phyloP scores from a whole-genome alignment of 2,329 filamentous ascomycete species.

The Calonectria montana region DNA sequence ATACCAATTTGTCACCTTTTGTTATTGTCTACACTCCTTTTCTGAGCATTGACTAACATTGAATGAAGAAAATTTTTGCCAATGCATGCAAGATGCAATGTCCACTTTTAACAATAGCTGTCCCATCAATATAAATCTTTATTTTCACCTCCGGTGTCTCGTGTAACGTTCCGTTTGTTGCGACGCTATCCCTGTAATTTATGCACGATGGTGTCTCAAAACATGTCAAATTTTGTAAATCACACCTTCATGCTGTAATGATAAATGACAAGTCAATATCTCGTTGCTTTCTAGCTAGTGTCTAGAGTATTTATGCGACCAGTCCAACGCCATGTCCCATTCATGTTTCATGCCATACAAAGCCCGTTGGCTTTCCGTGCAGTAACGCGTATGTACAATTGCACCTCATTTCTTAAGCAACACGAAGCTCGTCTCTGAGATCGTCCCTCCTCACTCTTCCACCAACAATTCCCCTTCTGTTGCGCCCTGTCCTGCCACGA shows the following conservation, averaged over 20 bases:
- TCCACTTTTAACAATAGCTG: background rate
- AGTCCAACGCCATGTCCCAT: background rate
- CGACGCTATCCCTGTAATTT: background rate
- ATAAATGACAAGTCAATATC: slow-evolving; percentile 2
- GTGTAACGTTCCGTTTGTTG: background rate
- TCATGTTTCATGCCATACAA: background rate
- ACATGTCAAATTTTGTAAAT: background rate
- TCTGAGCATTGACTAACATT: slow-evolving; percentile 34
- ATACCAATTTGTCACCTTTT: slow-evolving; percentile 32
- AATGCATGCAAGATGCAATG: background rate
- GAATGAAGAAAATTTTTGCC: background rate
- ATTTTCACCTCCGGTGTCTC: background rate
- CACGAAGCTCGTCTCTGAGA: slow-evolving; percentile 55
- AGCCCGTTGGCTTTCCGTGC: background rate
- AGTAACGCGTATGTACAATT: background rate
- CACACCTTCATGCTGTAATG: background rate
- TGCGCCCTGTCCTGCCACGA: slow-evolving; percentile 86
- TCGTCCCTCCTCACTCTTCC: slow-evolving; percentile 63
- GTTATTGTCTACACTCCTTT: slow-evolving; percentile 22
- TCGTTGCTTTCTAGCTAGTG: background rate
- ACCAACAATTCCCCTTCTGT: slow-evolving; percentile 90
- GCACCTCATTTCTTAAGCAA: slow-evolving; percentile 39
- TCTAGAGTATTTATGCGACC: background rate
- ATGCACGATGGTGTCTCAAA: background rate
- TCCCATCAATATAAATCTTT: background rate